Base-by-base conservation (phyloP, 768 basidiomycete genomes). In the Leucosporidium yakuticum region DNA sequence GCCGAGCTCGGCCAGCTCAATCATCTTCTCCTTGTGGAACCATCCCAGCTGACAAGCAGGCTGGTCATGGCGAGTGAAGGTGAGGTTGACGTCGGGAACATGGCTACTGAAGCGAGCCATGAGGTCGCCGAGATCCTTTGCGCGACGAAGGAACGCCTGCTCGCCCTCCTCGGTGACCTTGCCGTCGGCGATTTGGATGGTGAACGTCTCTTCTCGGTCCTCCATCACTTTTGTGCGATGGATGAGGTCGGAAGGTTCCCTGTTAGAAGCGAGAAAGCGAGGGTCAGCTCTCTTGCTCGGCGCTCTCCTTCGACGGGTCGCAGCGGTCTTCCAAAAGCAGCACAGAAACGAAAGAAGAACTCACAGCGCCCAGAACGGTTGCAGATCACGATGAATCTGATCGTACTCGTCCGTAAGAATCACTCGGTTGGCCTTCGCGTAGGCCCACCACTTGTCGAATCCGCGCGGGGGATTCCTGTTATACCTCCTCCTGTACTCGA, bases 371-470 rank as follows among this genome's bases (percentile, higher is more conserved):
- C 88, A 91, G 78, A 44, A 44, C 6, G 39, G 39, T 15, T 44
- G 39, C 39, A 44, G 51, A 53, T 53, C n/a, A 53, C n/a, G 51
- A 15, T 53, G 51, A 27, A 76, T 71, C 55, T 74, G 74, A 54
- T 76, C 75, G 74, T 91, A 97, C 77, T 98, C 95, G 78, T 98
- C 95, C 7, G 89, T 81, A 79, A 98, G 85, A 74, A 86, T 84
- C 57, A 90, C 87, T 9, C 84, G 79, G 78, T 91, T 84, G 65
- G 85, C 81, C 77, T 83, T 80, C 20, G 87, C 89, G 78, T 91
- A 97, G 55, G 79, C 76, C 84, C 86, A 73, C 95, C 95, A 97
- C 34, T 83, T 80, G 76, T 92, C 94, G 71, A 98, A 99, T 1
- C 93, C 95, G 53, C 83, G 85, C 0, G 96, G 95, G 7, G 96